These are phyloP conservation scores for Russula virescens DNA, from an alignment of 768 basidiomycete genomes.

Conservation along the genomic window DNA sequence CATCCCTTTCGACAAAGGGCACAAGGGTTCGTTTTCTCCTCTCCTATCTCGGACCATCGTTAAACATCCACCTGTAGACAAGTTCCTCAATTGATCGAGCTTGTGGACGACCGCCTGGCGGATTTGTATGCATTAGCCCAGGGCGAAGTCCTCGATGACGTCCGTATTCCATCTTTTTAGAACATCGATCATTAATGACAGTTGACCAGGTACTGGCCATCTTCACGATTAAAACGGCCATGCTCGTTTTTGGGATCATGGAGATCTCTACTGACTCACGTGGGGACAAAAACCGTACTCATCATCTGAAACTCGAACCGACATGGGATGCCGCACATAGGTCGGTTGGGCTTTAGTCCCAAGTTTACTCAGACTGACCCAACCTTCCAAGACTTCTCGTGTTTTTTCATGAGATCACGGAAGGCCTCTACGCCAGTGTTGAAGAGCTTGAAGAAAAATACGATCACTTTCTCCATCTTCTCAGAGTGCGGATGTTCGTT, in stretches of 20 bases:
- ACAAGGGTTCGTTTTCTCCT: slow-evolving; percentile 9
- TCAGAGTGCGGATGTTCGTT: slow-evolving; percentile 2
- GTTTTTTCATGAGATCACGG: slow-evolving; percentile 12
- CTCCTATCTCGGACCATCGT: neutral
- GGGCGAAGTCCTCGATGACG: slow-evolving; percentile 17
- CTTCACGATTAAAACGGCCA: slow-evolving; percentile 16
- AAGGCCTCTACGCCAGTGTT: neutral
- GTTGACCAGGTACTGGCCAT: slow-evolving; percentile 1
- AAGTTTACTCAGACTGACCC: neutral
- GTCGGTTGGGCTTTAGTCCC: neutral
- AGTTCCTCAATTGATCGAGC: slow-evolving; percentile 13
- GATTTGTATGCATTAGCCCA: slow-evolving; percentile 19
- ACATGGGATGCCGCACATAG: slow-evolving; percentile 10
- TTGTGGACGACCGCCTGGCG: slow-evolving; percentile 15
- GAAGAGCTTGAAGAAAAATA: neutral
- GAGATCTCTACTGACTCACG: slow-evolving; percentile 2
- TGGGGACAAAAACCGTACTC: slow-evolving; percentile 17
- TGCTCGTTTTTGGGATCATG: slow-evolving; percentile 20
- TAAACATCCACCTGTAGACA: slow-evolving; percentile 4
- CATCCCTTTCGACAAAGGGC: slow-evolving; percentile 12
- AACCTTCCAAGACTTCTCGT: slow-evolving; percentile 5
- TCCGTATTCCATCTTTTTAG: slow-evolving; percentile 1
- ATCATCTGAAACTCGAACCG: slow-evolving; percentile 12
- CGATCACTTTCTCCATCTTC: slow-evolving; percentile 3
- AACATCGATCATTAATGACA: slow-evolving; percentile 3